phyloP scores from a whole-genome alignment of 2,329 filamentous ascomycete species.

The Phyllosticta citriasiana region DNA sequence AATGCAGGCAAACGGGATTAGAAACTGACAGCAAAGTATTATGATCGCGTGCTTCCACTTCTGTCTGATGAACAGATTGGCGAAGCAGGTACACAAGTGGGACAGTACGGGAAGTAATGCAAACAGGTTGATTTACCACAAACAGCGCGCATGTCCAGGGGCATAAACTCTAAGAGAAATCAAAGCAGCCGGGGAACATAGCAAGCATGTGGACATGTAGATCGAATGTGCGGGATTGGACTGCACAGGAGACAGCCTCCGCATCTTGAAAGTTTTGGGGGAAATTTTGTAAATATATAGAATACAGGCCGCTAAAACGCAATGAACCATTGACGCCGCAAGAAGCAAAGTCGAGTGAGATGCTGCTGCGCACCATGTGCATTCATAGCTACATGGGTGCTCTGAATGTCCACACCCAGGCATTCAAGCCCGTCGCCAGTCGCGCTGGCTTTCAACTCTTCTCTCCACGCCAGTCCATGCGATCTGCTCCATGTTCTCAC shows the following conservation, averaged over 20 bases:
- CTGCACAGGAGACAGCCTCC: too few species aligned
- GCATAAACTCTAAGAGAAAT: not conserved
- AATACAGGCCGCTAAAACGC: not conserved
- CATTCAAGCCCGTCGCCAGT: not conserved
- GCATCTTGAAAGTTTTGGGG: too few species aligned
- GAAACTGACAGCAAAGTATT: not conserved
- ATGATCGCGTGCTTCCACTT: not conserved
- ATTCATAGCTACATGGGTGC: not conserved
- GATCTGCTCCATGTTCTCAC: not conserved
- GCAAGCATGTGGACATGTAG: not conserved
- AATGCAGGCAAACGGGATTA: not conserved
- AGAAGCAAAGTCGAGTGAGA: not conserved
- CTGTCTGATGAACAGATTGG: not conserved
- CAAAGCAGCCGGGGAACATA: not conserved
- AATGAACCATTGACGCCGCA: not conserved
- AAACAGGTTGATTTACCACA: not conserved
- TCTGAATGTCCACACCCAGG: not conserved
- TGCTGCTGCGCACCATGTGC: not conserved
- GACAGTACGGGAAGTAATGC: not conserved
- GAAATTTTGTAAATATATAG: not conserved
- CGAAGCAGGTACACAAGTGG: not conserved
- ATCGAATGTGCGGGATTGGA: too few species aligned
- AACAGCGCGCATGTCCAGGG: not conserved
- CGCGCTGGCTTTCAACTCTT: not conserved
- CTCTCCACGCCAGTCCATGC: not conserved